Evolutionary conservation across 2,329 filamentous ascomycete genomes (phyloP).

Genomic region (Aureobasidium mangrovei): DNA sequence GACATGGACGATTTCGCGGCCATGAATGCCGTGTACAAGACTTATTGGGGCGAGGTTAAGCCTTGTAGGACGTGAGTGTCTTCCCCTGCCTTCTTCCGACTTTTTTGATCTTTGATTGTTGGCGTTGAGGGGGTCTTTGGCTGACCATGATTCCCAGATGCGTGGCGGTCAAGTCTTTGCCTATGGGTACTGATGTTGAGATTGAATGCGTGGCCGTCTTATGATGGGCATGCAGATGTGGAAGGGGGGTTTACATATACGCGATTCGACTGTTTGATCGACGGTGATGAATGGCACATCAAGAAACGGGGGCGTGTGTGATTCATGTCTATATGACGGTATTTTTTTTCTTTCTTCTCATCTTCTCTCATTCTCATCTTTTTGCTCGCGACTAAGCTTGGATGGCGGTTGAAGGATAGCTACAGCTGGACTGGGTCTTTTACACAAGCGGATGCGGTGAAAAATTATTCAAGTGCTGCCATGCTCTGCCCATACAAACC

Average conservation of each 20-base stretch:
- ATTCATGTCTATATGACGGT: slow-evolving; percentile 1
- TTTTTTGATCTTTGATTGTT: background rate
- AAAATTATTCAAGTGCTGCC: too few species aligned
- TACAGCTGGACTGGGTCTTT: background rate
- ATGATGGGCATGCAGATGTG: slow-evolving; percentile 17
- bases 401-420: background rate
- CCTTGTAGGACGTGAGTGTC: slow-evolving; percentile 26
- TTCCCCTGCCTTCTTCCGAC: too few species aligned
- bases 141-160: slow-evolving; percentile 28
- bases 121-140: background rate
- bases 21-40: slow-evolving; percentile 47
- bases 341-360: background rate
- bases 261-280: background rate
- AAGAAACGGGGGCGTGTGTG: background rate
- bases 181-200: slow-evolving; percentile 44
- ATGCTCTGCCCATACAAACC: background rate
- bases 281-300: too few species aligned
- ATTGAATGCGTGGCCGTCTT: slow-evolving; percentile 43
- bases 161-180: slow-evolving; percentile 44
- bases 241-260: background rate
- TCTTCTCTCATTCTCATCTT: too few species aligned
- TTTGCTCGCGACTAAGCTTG: background rate
- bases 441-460: background rate
- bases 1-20: slow-evolving; percentile 56
- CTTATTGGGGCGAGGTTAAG: slow-evolving; percentile 27